Evolutionary conservation across 371 early-diverging fungal species (phyloP).

Genomic region (Mucor saturninus): DNA sequence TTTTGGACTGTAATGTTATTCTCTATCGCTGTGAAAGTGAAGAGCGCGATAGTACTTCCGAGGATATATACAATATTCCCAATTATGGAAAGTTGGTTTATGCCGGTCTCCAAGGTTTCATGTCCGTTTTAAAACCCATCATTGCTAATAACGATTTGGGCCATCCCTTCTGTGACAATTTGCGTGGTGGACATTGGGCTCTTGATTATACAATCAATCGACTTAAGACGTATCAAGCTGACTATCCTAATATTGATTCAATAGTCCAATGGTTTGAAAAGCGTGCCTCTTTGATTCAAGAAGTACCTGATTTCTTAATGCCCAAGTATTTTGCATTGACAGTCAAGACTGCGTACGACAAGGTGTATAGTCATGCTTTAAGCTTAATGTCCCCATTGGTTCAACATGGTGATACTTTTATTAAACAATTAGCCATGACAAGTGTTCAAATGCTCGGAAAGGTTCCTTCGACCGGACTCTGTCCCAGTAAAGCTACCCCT

Average conservation of each 20-base stretch:
- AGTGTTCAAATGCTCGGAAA: constrained; percentile 84
- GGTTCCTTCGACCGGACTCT: constrained; percentile 80
- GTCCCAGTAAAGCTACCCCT: constrained; percentile 64
- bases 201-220: constrained; percentile 84
- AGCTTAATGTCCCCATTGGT: constrained; percentile 66
- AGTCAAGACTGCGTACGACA: constrained; percentile 76
- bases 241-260: constrained; percentile 23
- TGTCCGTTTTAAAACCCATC: constrained; percentile 74
- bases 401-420: constrained; percentile 67
- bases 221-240: constrained; percentile 59
- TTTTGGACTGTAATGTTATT: constrained; percentile 78
- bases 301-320: constrained; percentile 79
- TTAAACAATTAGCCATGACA: constrained; percentile 73
- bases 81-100: constrained; percentile 81
- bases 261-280: constrained; percentile 77
- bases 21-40: constrained; percentile 87
- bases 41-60: constrained; percentile 75
- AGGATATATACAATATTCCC: constrained; percentile 87
- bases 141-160: constrained; percentile 89
- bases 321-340: constrained; percentile 94
- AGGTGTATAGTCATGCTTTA: constrained; percentile 67
- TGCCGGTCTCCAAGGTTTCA: constrained; percentile 93
- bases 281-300: constrained; percentile 70
- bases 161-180: constrained; percentile 88
- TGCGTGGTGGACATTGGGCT: constrained; percentile 92